A percentile compares a stretch with the other conserved stretches of the same genome.
Evolutionary conservation across 345 rosid species (phyloP).

Genomic region (Cochlearia excelsa): DNA sequence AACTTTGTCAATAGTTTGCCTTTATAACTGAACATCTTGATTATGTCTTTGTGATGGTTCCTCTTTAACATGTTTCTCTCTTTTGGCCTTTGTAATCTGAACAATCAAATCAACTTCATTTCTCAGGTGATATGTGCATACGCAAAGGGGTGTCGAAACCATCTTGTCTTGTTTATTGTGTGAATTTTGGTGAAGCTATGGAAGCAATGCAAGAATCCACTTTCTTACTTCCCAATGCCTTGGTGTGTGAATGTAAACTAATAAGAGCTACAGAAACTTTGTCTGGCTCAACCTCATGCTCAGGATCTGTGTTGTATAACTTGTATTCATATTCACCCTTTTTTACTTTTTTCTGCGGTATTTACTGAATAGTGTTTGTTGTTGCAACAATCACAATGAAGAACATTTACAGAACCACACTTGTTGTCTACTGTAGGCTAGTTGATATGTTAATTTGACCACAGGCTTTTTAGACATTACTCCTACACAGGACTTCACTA

Average conservation of each 20-base stretch:
- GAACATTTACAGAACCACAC: conserved; percentile 15
- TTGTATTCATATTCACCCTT: conserved; percentile 15
- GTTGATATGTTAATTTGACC: too few relatives aligned
- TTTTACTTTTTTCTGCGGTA: neutral
- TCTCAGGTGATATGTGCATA: conserved; percentile 7
- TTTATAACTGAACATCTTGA: neutral
- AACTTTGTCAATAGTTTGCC: conserved; percentile 13
- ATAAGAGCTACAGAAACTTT: conserved; percentile 27
- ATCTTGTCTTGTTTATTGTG: neutral
- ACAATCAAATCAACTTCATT: conserved; percentile 1
- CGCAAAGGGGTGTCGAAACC: conserved; percentile 16
- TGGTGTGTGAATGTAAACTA: conserved; percentile 25
- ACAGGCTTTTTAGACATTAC: too few relatives aligned
- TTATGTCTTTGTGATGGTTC: neutral
- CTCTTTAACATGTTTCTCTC: neutral
- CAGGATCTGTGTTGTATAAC: neutral
- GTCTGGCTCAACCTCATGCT: conserved; percentile 19
- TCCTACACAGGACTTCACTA: too few relatives aligned
- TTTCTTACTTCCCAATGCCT: neutral
- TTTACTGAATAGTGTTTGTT: conserved; percentile 1
- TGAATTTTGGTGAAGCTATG: conserved; percentile 11
- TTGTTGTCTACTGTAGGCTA: too few relatives aligned
- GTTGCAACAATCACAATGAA: conserved; percentile 19
- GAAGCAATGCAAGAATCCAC: conserved; percentile 23
- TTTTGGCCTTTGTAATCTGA: neutral